phyloP scores from a whole-genome alignment of 768 basidiomycete genomes.

The Suillus cothurnatus region DNA sequence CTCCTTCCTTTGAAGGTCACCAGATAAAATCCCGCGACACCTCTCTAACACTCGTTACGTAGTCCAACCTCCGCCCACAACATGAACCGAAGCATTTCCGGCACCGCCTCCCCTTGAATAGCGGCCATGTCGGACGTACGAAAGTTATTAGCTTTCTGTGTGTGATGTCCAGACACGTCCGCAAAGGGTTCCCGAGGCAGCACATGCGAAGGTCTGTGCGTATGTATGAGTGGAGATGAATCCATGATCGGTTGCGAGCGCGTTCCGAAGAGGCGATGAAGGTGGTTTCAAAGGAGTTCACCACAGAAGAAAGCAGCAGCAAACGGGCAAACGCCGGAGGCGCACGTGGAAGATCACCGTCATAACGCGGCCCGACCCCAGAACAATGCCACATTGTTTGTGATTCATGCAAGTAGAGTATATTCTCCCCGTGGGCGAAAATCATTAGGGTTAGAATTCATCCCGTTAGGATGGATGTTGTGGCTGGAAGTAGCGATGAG shows the following conservation, averaged over 20 bases:
- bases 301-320: constrained; percentile 32
- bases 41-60: constrained; percentile 42
- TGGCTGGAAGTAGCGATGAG: constrained; percentile 46
- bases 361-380: constrained; percentile 16
- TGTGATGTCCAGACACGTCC: constrained; percentile 19
- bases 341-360: constrained; percentile 14
- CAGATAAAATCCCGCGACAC: constrained; percentile 45
- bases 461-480: constrained; percentile 50
- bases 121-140: constrained; percentile 21
- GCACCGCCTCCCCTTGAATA: constrained; percentile 45
- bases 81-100: constrained; percentile 49
- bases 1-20: constrained; percentile 36
- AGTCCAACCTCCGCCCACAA: constrained; percentile 15
- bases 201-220: constrained; percentile 51
- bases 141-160: constrained; percentile 31
- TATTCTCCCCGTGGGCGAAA: constrained; percentile 35
- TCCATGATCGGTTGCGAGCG: constrained; percentile 30
- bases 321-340: constrained; percentile 22
- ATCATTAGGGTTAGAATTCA: constrained; percentile 67
- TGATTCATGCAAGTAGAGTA: constrained; percentile 25
- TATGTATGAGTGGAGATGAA: constrained; percentile 22
- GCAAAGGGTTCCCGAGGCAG: constrained; percentile 54
- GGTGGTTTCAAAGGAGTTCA: constrained; percentile 40
- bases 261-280: constrained; percentile 58
- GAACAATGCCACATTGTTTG: constrained; percentile 22